A percentile compares a stretch with the other conserved stretches of the same genome.
Conservation (phyloP, 129 eudicot genomes). For the Flaveria brownii region DNA sequence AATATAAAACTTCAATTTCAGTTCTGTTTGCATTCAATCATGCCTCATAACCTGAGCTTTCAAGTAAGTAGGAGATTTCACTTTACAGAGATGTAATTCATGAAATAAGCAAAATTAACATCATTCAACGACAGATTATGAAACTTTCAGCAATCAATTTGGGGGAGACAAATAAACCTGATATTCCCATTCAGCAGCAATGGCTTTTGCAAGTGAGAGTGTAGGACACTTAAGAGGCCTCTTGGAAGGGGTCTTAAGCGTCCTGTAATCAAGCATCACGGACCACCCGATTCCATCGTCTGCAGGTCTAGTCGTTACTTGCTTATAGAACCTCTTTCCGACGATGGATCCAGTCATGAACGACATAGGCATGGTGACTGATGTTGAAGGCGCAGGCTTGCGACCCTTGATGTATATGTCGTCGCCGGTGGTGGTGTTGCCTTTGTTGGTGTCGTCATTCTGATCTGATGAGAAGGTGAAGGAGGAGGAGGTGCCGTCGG, state of each 20-base stretch:
- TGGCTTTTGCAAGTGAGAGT: constrained; percentile 70
- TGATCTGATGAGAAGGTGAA: constrained; percentile 63
- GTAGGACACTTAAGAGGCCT: constrained; percentile 77
- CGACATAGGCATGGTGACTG: constrained; percentile 97
- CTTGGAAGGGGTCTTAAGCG: constrained; percentile 86
- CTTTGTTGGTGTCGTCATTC: constrained; percentile 21
- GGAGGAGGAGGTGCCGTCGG: constrained; percentile 39
- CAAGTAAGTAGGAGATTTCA: not conserved
- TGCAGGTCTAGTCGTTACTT: constrained; percentile 75
- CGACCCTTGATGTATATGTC: constrained; percentile 50
- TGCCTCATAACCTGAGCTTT: not conserved
- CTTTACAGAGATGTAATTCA: not conserved
- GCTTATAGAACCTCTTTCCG: constrained; percentile 81
- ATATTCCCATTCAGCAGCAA: constrained; percentile 96
- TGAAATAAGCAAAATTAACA: no score
- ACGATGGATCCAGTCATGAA: constrained; percentile 96
- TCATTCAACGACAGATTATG: no score
- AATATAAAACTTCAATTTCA: not conserved
- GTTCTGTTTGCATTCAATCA: not conserved
- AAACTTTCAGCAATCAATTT: not conserved
- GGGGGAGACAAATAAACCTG: constrained; percentile 49
- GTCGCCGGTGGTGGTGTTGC: no score
- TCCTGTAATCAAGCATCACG: constrained; percentile 94
- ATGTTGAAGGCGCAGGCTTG: constrained; percentile 41
- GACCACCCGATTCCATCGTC: constrained; percentile 86